These are phyloP conservation scores for Tolypocladium endophyticum DNA, from an alignment of 2,329 filamentous ascomycete genomes.

Conservation along the genomic window DNA sequence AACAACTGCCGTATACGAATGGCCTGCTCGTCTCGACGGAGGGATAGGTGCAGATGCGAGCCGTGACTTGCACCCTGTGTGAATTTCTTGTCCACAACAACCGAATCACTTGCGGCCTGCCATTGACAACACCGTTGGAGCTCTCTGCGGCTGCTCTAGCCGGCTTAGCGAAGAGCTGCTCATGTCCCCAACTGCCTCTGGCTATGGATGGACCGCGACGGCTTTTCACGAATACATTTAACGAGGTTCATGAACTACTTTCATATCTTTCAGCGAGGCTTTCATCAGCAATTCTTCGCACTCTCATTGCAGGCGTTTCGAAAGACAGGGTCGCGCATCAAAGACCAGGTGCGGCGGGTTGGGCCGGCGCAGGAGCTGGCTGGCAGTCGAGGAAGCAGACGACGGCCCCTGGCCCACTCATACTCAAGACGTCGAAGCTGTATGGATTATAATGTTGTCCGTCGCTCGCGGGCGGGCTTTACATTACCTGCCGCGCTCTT, in stretches of 20 bases:
- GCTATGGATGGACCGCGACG: background rate
- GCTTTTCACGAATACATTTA: slow-evolving; percentile 3
- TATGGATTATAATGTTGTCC: slow-evolving; percentile 9
- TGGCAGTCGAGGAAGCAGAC: background rate
- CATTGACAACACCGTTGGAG: background rate
- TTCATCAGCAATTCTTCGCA: slow-evolving; percentile 1
- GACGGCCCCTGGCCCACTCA: background rate
- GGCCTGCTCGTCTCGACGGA: slow-evolving; percentile 20
- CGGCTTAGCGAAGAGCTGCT: background rate
- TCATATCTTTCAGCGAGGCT: slow-evolving; percentile 3
- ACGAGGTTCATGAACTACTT: slow-evolving; percentile 6
- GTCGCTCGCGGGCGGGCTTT: background rate
- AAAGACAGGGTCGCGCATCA: slow-evolving; percentile 2
- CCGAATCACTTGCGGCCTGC: background rate
- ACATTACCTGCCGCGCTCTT: background rate
- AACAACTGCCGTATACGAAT: slow-evolving; percentile 14
- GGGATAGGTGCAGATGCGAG: slow-evolving; percentile 10
- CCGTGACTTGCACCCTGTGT: background rate
- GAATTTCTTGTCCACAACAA: background rate
- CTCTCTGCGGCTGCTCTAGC: background rate
- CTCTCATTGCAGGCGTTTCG: slow-evolving; percentile 10
- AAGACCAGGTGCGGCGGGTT: background rate
- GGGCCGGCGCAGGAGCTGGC: background rate
- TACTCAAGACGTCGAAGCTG: slow-evolving; percentile 2
- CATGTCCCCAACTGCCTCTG: background rate